Conservation (phyloP, 345 rosid genomes). For the Populus deltoides region DNA sequence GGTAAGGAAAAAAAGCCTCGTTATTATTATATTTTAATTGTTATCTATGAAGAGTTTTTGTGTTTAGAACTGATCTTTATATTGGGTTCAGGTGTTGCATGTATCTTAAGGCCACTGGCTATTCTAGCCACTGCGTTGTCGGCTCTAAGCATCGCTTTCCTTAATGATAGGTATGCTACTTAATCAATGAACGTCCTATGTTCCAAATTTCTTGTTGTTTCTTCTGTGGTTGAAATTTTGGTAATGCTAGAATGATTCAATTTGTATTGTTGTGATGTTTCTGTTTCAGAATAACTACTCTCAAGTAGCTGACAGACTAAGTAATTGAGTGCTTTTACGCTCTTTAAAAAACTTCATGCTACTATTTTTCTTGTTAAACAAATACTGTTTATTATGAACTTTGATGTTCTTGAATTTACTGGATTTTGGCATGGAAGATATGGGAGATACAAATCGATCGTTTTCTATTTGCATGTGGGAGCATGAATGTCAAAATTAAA, state of each 20-base stretch:
- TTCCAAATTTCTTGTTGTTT: background rate
- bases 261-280: background rate
- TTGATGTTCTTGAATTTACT: background rate
- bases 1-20: constrained; percentile 43
- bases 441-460: background rate
- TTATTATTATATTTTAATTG: background rate
- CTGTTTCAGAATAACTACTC: background rate
- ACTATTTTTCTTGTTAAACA: background rate
- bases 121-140: constrained; percentile 65
- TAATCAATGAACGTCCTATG: background rate
- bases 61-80: constrained; percentile 31
- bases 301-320: background rate
- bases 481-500: background rate
- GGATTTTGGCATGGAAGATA: background rate
- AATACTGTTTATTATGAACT: background rate
- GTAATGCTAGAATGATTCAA: background rate
- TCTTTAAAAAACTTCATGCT: background rate
- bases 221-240: background rate
- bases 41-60: background rate
- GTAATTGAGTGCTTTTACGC: background rate
- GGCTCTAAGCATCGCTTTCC: constrained; percentile 64
- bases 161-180: constrained; percentile 79
- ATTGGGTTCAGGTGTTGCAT: constrained; percentile 36
- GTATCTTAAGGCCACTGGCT: constrained; percentile 77
- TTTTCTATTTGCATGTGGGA: background rate